phyloP scores from a whole-genome alignment of 2,329 filamentous ascomycete species.

The Helotiales sp. region DNA sequence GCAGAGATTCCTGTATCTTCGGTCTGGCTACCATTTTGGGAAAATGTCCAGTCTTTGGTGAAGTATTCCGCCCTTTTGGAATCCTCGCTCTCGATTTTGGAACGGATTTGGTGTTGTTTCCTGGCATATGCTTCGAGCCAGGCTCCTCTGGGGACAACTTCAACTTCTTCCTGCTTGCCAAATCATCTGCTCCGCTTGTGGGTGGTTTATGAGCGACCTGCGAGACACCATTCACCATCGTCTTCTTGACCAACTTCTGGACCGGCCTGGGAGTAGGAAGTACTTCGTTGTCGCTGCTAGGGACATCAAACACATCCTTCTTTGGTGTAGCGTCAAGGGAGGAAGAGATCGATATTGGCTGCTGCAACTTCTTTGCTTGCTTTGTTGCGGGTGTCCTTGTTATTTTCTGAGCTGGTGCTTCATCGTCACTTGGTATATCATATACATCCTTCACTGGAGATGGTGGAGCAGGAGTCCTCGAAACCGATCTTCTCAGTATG shows the following conservation, averaged over 20 bases:
- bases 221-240: background rate
- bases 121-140: background rate
- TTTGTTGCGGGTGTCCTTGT: background rate
- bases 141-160: conserved; percentile 36
- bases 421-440: conserved; percentile 21
- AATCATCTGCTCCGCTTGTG: conserved; percentile 6
- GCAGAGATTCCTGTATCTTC: conserved; percentile 20
- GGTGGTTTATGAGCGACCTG: conserved; percentile 13
- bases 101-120: conserved; percentile 1
- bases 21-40: conserved; percentile 30
- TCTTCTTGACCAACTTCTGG: conserved; percentile 23
- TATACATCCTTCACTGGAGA: conserved; percentile 17
- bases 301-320: conserved; percentile 34
- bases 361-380: background rate
- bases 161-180: conserved; percentile 35
- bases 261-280: conserved; percentile 21
- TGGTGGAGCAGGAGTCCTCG: conserved; percentile 16
- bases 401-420: conserved; percentile 3
- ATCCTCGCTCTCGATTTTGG: conserved; percentile 14
- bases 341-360: background rate
- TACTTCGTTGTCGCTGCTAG: conserved; percentile 34
- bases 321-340: conserved; percentile 12
- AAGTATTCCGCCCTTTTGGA: conserved; percentile 16
- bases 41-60: conserved; percentile 20
- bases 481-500: conserved; percentile 9